Evolutionary conservation across 257 asterid genomes (phyloP).

Genomic region (Henckelia pumila): DNA sequence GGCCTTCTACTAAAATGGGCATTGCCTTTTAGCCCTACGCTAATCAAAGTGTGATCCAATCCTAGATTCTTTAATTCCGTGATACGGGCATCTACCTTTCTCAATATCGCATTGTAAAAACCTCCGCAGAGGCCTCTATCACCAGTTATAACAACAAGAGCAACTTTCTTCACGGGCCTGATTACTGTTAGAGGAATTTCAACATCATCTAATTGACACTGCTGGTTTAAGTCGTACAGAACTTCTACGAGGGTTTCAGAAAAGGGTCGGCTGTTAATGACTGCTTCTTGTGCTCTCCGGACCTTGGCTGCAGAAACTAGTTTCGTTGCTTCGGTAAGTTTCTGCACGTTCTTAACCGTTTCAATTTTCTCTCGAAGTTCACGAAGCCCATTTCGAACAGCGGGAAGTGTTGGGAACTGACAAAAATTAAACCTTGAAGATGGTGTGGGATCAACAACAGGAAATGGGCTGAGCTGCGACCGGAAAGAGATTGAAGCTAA

Average conservation of each 20-base stretch:
- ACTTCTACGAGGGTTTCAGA: slow-evolving; percentile 58
- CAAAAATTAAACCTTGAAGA: slow-evolving; percentile 18
- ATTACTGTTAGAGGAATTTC: slow-evolving; percentile 57
- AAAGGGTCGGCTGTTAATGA: slow-evolving; percentile 58
- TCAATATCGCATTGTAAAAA: slow-evolving; percentile 51
- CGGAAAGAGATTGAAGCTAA: slow-evolving; percentile 29
- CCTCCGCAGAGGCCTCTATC: slow-evolving; percentile 83
- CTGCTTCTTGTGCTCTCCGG: slow-evolving; percentile 76
- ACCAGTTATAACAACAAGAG: slow-evolving; percentile 55
- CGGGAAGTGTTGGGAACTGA: slow-evolving; percentile 1
- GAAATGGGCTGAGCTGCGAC: slow-evolving; percentile 40
- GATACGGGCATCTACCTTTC: slow-evolving; percentile 50
- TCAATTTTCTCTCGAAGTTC: slow-evolving; percentile 57
- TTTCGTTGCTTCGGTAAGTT: slow-evolving; percentile 72
- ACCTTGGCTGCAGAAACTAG: slow-evolving; percentile 76
- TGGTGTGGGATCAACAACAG: slow-evolving; percentile 1
- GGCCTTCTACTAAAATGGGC: slow-evolving; percentile 42
- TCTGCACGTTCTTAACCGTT: slow-evolving; percentile 58
- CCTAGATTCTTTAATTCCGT: slow-evolving; percentile 48
- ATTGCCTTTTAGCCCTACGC: slow-evolving; percentile 74
- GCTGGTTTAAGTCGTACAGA: slow-evolving; percentile 49
- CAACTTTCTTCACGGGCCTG: slow-evolving; percentile 64
- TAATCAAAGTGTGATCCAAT: slow-evolving; percentile 43
- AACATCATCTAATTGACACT: slow-evolving; percentile 56
- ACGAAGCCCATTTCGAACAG: slow-evolving; percentile 50